Conservation (phyloP, 495 filamentous ascomycete genomes). For the Apodospora peruviana region DNA sequence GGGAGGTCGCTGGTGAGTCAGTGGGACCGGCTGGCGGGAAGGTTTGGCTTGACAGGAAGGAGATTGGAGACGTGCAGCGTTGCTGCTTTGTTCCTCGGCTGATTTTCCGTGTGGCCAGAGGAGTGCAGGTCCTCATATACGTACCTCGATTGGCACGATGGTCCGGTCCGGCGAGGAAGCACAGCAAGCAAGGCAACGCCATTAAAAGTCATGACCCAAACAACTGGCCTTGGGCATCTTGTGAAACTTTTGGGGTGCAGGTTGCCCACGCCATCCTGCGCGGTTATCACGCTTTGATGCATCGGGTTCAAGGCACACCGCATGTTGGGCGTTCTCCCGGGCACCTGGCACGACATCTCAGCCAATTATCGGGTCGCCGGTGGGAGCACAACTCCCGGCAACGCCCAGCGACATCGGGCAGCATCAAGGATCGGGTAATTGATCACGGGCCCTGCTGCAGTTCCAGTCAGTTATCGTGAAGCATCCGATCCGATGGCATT, state of each 20-base stretch:
- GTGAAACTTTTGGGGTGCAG: too few relatives aligned
- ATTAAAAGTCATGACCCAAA: too few relatives aligned
- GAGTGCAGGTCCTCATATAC: constrained; percentile 6
- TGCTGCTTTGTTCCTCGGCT: too few relatives aligned
- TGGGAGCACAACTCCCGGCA: not conserved
- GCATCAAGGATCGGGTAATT: not conserved
- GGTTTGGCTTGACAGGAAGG: too few relatives aligned
- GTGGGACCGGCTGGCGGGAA: not conserved
- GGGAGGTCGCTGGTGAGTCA: not conserved
- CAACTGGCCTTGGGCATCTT: too few relatives aligned
- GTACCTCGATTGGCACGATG: constrained; percentile 4
- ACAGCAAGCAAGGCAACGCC: too few relatives aligned
- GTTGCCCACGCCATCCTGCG: not conserved
- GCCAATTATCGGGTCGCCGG: not conserved
- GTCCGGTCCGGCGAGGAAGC: constrained; percentile 9
- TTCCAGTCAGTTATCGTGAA: not conserved
- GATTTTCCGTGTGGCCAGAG: too few relatives aligned
- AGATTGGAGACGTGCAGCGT: too few relatives aligned
- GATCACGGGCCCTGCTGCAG: constrained; percentile 1
- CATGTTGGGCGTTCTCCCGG: not conserved
- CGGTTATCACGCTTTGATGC: not conserved
- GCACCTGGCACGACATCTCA: not conserved
- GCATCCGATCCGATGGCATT: not conserved
- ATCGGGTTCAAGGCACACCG: not conserved
- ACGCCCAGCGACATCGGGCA: constrained; percentile 7